Evolutionary conservation across 2,329 filamentous ascomycete species (phyloP), one percentile per base, ranked within the genome.

Genomic region (Verticillium nonalfalfae): DNA sequence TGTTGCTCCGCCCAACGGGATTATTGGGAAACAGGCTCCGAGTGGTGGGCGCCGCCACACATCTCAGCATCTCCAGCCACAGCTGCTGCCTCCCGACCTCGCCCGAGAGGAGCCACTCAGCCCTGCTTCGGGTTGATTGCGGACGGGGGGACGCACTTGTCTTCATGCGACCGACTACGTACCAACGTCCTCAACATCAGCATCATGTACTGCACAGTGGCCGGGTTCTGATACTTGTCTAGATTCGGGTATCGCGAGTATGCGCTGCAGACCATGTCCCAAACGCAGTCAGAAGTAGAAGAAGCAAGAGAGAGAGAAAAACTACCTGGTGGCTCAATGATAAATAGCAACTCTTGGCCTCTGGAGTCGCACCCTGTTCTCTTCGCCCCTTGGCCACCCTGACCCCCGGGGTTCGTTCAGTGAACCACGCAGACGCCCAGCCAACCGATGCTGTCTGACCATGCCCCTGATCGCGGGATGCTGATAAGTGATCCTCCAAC

Each of bases 1-100:
- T 33, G 54, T 15, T 56, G 33, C 54, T 56, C 54, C 58, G 14
- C 61, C 64, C 64, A 66, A 65, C 64, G 62, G 64, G 62, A 64
- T 59, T 59, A 60, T 62, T 65, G 54, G 50, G 56, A 58, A 57
- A n/a, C 33, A 52, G 55, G 26, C 57, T 58, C 50, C 59, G 45
- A 52, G 45, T 52, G 61, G 59, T 57, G 40, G 31, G 59, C 40
- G n/a, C 2, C 58, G 35, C 58, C 58, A 50, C 58, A 59, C 7
- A 50, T 36, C 58, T 59, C 39, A 35, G 39, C 45, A 50, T 36
- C 45, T n/a, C 26, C 35, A 33, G 18, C 58, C 58, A 52, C 45
- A 52, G 6, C 7, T 52, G 45, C 45, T 52, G n/a, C 45, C n/a
- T 21, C 45, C 45, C 45, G 45, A 18, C 18, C 45, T 52, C 45